phyloP scores from a whole-genome alignment of 768 basidiomycete genomes.

The Tricholoma sp. region DNA sequence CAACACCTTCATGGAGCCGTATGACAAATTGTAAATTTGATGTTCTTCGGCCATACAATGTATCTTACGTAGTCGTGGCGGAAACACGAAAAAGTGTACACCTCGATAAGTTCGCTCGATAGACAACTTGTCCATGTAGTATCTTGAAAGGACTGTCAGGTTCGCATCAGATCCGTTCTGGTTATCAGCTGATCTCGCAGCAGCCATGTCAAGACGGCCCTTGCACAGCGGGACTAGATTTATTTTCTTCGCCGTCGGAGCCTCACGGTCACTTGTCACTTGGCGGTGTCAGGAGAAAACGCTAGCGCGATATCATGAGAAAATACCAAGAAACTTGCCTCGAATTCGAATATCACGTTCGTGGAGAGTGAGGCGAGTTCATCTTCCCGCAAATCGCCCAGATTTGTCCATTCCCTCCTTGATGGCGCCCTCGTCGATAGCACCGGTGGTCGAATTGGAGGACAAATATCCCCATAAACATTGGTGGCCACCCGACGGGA shows the following conservation, averaged over 20 bases:
- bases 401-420: background rate
- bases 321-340: background rate
- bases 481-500: background rate
- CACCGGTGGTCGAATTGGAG: background rate
- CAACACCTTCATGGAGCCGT: constrained; percentile 37
- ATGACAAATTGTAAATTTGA: constrained; percentile 16
- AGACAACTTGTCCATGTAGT: background rate
- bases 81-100: background rate
- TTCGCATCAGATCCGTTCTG: background rate
- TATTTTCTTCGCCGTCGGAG: background rate
- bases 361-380: background rate
- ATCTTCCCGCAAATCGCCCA: background rate
- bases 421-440: constrained; percentile 1
- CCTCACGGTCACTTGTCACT: background rate
- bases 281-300: background rate
- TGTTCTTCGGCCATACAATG: too few species aligned
- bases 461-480: too few species aligned
- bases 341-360: background rate
- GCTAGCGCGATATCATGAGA: background rate
- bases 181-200: background rate
- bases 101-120: background rate
- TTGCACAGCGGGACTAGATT: background rate
- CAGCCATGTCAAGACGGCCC: background rate
- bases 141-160: background rate
- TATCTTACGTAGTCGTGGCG: background rate